These are phyloP conservation scores for Naganishia onofrii DNA, from an alignment of 768 basidiomycete genomes.

Conservation along the genomic window DNA sequence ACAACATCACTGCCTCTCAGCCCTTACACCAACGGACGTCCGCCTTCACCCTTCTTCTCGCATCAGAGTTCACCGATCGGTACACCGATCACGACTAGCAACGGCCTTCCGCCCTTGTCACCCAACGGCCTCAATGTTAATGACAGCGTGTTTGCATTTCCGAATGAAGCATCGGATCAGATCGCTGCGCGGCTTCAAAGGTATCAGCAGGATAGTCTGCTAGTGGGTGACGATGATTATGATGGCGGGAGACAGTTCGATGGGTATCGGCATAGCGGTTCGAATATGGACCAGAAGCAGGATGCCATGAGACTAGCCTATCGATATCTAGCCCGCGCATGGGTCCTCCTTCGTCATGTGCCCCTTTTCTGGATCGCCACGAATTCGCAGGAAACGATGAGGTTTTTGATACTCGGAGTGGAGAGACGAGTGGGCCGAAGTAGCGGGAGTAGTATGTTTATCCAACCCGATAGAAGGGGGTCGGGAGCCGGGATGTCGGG, in stretches of 20 bases:
- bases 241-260: neutral
- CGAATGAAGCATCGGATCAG: conserved; percentile 16
- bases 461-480: neutral
- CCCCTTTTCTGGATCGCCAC: conserved; percentile 22
- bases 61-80: conserved; percentile 9
- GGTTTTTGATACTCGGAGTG: conserved; percentile 4
- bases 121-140: neutral
- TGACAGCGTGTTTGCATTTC: neutral
- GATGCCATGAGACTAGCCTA: neutral
- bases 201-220: neutral
- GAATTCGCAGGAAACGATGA: conserved; percentile 13
- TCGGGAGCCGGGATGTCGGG: conserved; percentile 2
- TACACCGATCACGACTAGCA: conserved; percentile 10
- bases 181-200: conserved; percentile 13
- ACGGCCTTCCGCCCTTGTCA: conserved; percentile 10
- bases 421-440: conserved; percentile 5
- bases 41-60: conserved; percentile 4
- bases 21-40: conserved; percentile 9
- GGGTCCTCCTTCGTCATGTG: neutral
- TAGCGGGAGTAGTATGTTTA: conserved; percentile 11
- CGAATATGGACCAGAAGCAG: neutral
- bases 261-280: neutral
- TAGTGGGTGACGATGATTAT: neutral
- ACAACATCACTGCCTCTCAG: conserved; percentile 6
- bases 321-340: neutral